Percentiles rank a stretch among this genome's conserved stretches.
Conservation (phyloP, 2,329 filamentous ascomycete genomes). For the Gnomoniopsis sp. region DNA sequence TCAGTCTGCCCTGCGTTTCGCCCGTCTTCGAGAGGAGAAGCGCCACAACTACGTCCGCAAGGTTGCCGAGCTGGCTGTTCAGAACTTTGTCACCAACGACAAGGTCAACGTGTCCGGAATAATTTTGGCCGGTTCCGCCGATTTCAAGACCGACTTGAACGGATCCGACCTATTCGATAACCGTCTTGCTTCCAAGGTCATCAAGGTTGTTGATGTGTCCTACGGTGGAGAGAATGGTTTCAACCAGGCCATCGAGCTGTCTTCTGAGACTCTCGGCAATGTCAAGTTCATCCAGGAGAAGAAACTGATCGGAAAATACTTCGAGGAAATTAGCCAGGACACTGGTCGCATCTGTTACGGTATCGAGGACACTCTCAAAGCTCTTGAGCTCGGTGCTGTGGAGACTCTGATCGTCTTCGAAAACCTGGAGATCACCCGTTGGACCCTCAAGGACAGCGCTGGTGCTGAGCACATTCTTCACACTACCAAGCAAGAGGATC, state of each 20-base stretch:
- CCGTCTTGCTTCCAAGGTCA: slow-evolving; percentile 89
- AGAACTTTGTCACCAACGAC: slow-evolving; percentile 98
- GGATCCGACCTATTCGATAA: slow-evolving; percentile 96
- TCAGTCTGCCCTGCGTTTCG: slow-evolving; percentile 98
- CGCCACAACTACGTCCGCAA: slow-evolving; percentile 99
- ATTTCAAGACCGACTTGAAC: slow-evolving; percentile 99
- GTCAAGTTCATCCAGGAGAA: slow-evolving; percentile 99
- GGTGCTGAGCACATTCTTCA: slow-evolving; percentile 75
- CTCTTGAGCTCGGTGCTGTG: slow-evolving; percentile 89
- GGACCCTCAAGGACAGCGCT: slow-evolving; percentile 76
- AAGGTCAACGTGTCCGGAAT: slow-evolving; percentile 97
- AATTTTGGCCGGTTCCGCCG: slow-evolving; percentile 92
- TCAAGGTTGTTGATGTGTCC: slow-evolving; percentile 98
- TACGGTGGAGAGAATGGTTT: slow-evolving; percentile 99
- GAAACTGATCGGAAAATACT: slow-evolving; percentile 98
- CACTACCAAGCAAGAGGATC: slow-evolving; percentile 83
- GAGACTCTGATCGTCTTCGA: slow-evolving; percentile 96
- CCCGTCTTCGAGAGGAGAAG: slow-evolving; percentile 98
- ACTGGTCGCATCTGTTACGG: slow-evolving; percentile 97
- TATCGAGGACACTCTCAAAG: slow-evolving; percentile 96
- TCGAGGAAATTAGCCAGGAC: slow-evolving; percentile 98
- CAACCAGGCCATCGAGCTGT: slow-evolving; percentile 97
- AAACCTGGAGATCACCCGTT: slow-evolving; percentile 93
- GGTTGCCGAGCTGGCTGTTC: slow-evolving; percentile 94
- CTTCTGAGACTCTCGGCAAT: slow-evolving; percentile 92